Evolutionary conservation across 2,329 filamentous ascomycete genomes (phyloP), one percentile per base, ranked within the genome.

Genomic region (Arthrobotrys entomopaga): DNA sequence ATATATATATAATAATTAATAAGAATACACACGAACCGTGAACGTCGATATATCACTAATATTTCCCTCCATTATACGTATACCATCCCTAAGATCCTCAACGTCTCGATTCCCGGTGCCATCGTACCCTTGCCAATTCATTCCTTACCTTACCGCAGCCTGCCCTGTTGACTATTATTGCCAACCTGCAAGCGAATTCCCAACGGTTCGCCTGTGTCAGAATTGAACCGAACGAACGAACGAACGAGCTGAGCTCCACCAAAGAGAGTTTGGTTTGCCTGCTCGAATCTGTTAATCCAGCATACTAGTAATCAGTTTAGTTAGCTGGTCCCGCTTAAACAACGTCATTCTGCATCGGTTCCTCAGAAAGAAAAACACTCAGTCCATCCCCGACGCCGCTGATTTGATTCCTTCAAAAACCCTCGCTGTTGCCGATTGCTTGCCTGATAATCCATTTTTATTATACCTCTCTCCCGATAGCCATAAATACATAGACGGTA

Each of bases 261-360:
- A 19, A 19, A 13, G 16, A 19, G 2, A 10, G n/a, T n/a, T n/a
- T n/a, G n/a, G n/a, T n/a, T 15, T 2, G 3, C 11, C 19, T 49
- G 46, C 24, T 7, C 24, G 3, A 3, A 26, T 26, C 24, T 7
- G 24, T 26, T 26, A 26, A 26, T 26, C 7, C 24, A 26, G 40
- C 42, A 29, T n/a, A n/a, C n/a, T n/a, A n/a, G n/a, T n/a, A n/a
- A n/a, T n/a, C n/a, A n/a, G n/a, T n/a, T n/a, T n/a, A n/a, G n/a
- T n/a, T n/a, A n/a, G 7, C 26, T 63, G 48, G n/a, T 54, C 49
- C 52, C 61, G 61, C 61, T 40, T 26, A n/a, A 56, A 57, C 54
- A 73, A 73, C 67, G 67, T 73, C 67, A 73, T 73, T 43, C 67
- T 65, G 67, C 67, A 61, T 65, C 56, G 38, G 52, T n/a, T n/a